Percentiles rank a stretch among this genome's conserved stretches.
phyloP scores from a whole-genome alignment of 495 filamentous ascomycete genomes.

The Neurospora africana region DNA sequence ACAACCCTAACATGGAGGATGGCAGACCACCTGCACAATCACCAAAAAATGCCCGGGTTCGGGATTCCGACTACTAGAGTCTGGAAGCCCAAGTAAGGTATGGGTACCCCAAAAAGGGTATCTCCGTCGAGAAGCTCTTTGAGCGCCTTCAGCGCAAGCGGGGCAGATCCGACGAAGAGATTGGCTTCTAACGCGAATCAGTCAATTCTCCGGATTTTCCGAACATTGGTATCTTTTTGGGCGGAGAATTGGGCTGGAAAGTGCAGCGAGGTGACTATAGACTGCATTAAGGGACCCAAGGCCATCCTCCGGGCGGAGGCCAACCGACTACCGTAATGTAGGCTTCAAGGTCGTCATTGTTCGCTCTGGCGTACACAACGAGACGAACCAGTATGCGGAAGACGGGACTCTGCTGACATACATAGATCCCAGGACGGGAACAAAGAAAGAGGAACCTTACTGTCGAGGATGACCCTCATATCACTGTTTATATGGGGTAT shows the following conservation, averaged over 20 bases:
- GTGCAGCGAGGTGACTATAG: background rate
- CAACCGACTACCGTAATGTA: rapidly evolving
- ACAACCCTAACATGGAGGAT: background rate
- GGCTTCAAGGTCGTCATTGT: background rate
- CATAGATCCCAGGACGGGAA: no score
- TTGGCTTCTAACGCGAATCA: background rate
- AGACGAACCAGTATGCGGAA: background rate
- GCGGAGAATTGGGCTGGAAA: background rate
- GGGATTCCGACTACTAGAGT: background rate
- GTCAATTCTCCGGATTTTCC: no score
- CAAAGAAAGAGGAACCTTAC: no score
- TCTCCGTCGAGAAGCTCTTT: background rate
- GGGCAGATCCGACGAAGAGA: rapidly evolving
- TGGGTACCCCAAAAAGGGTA: background rate
- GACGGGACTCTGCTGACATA: no score
- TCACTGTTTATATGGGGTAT: background rate
- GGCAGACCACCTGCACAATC: background rate
- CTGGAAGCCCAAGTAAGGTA: background rate
- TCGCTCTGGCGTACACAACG: background rate
- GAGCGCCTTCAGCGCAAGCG: background rate
- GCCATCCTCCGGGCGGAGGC: background rate
- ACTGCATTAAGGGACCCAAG: no score
- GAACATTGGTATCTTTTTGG: rapidly evolving
- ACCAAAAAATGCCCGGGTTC: background rate
- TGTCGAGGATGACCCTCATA: background rate